Conservation (phyloP, 441 rosid species). For the Aquilaria agallochum region DNA sequence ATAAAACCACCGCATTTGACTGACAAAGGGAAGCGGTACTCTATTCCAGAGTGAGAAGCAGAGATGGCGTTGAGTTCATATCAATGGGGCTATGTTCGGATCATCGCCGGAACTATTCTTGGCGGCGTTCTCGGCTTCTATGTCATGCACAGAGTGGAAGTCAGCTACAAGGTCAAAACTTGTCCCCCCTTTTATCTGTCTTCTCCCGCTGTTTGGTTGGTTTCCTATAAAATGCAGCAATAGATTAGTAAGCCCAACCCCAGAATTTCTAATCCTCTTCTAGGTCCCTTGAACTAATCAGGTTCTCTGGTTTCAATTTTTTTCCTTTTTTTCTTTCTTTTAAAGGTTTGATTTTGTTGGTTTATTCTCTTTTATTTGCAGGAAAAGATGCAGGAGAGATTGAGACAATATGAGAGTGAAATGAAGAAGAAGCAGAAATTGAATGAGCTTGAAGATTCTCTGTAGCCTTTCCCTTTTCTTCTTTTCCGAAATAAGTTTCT, state of each 20-base stretch:
- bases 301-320: background rate
- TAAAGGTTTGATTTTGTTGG: background rate
- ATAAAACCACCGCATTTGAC: too few species aligned
- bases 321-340: background rate
- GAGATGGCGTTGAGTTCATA: slow-evolving; percentile 42
- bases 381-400: slow-evolving; percentile 85
- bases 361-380: slow-evolving; percentile 21
- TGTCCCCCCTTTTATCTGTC: background rate
- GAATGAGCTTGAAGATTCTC: slow-evolving; percentile 53
- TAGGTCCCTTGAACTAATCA: background rate
- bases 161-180: slow-evolving; percentile 60
- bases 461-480: slow-evolving; percentile 12
- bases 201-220: slow-evolving; percentile 10
- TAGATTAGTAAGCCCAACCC: background rate
- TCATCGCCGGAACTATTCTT: slow-evolving; percentile 74
- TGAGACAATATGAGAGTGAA: slow-evolving; percentile 67
- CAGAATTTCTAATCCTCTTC: background rate
- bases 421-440: slow-evolving; percentile 45
- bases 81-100: slow-evolving; percentile 74
- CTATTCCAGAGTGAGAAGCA: background rate
- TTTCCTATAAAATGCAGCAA: slow-evolving; percentile 12
- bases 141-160: slow-evolving; percentile 83
- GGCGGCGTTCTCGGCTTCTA: slow-evolving; percentile 92
- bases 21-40: too few species aligned
- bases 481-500: too few species aligned